Base-by-base conservation (phyloP, 306 rosid genomes). In the Trifolium repens region DNA sequence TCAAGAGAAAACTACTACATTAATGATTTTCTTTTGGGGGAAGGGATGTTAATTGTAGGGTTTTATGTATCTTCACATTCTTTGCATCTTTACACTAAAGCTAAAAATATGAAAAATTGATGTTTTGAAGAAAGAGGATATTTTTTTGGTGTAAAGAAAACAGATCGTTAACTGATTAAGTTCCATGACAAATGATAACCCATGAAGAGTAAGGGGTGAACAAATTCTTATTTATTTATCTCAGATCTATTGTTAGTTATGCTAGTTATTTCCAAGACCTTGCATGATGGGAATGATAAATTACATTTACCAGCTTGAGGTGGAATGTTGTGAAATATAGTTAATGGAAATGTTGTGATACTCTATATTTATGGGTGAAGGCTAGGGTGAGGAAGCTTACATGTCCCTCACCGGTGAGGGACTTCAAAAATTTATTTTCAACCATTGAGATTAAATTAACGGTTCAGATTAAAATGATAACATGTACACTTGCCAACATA, bases 1-100 rank as follows among this genome's bases (percentile, higher is more conserved):
- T 30, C 62, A 55, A 44, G 68, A 61, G 57, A 80, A 55, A 84
- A 63, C 69, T 64, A 57, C 40, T 73, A n/a, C 9, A 46, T 14
- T 32, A 50, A 9, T 24, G 8, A 35, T 67, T 26, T 67, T 57
- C 14, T 64, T 64, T 64, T 9, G 49, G 49, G 32, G 30, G 9
- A 14, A 9, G 49, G 49, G 57, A 14, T 27, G 37, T 15, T 15
- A 14, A 24, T 16, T 34, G 40, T 17, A 26, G 32, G 16, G 46
- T 16, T 44, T 12, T 42, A 32, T 32, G 44, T 43, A 71, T 72
- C 35, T 65, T 59, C 27, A 43, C 26, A 69, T 63, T 72, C 60
- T 58, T 46, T 39, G 5, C 30, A 66, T 52, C 72, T 52, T 26
- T n/a, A 53, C 43, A 53, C 15, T 40, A 17, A 11, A 11, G 32